A percentile compares a stretch with the other conserved stretches of the same genome.
Conservation (phyloP, 2,329 filamentous ascomycete species). For the Aspergillus brasiliensis region DNA sequence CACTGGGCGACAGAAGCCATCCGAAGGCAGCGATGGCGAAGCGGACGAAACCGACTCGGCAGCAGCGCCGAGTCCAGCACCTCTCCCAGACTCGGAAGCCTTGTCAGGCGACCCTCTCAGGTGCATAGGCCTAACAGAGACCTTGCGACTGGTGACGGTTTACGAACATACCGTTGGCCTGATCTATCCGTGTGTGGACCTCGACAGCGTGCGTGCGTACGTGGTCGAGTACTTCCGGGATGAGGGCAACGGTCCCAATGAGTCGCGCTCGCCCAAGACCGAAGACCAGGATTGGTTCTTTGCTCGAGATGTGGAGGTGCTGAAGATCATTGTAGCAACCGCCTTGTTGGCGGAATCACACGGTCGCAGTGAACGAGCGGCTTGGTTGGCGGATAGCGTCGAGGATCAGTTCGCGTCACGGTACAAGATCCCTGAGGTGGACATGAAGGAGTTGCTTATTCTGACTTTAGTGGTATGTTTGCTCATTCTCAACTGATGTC, state of each 20-base stretch:
- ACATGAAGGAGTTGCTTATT: constrained; percentile 42
- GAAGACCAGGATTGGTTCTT: constrained; percentile 40
- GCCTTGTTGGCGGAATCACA: constrained; percentile 74
- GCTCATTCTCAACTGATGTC: background rate
- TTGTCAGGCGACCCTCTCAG: constrained; percentile 69
- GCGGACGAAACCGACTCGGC: constrained; percentile 24
- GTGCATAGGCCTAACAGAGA: constrained; percentile 72
- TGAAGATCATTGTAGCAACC: constrained; percentile 80
- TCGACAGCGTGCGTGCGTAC: constrained; percentile 64
- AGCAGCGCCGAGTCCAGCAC: constrained; percentile 21
- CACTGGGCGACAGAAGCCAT: constrained; percentile 14
- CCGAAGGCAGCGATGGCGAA: constrained; percentile 22
- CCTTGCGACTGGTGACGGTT: constrained; percentile 71
- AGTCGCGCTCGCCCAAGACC: background rate
- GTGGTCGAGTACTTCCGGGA: constrained; percentile 28
- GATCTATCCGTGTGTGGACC: constrained; percentile 83
- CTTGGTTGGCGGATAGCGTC: constrained; percentile 36
- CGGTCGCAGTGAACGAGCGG: constrained; percentile 66
- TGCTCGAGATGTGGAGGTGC: constrained; percentile 60
- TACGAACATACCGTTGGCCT: constrained; percentile 86
- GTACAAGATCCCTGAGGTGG: constrained; percentile 39
- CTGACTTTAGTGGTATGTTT: constrained; percentile 32
- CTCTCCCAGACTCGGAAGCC: constrained; percentile 33
- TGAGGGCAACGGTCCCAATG: background rate
- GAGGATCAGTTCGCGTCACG: constrained; percentile 38